phyloP scores from a whole-genome alignment of 352 stramenopile species.

The Globisporangium barbulae region DNA sequence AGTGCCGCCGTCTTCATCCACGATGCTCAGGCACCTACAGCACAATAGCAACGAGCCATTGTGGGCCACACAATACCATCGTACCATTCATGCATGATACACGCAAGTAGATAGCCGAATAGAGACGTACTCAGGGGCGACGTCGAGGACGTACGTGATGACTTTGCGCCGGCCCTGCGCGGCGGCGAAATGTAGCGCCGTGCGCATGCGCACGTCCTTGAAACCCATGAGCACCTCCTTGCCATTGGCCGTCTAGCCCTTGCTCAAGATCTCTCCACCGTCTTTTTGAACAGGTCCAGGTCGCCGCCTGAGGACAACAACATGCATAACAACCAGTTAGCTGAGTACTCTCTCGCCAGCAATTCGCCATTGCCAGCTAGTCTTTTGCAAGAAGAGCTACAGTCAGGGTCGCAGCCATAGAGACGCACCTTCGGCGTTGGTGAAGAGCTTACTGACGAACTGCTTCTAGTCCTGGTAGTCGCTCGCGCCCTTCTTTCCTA shows the following conservation, averaged over 20 bases:
- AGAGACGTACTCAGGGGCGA: constrained; percentile 35
- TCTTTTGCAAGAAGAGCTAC: neutral
- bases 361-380: neutral
- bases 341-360: neutral
- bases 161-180: constrained; percentile 77
- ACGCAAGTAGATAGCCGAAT: neutral
- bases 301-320: constrained; percentile 84
- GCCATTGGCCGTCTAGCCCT: constrained; percentile 48
- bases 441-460: constrained; percentile 67
- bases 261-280: constrained; percentile 53
- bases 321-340: neutral
- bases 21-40: constrained; percentile 36
- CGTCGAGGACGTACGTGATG: constrained; percentile 65
- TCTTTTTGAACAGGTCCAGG: constrained; percentile 61
- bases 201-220: constrained; percentile 81
- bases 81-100: too few species aligned
- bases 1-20: constrained; percentile 71
- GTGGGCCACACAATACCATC: neutral
- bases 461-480: constrained; percentile 82
- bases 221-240: constrained; percentile 66
- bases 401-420: neutral
- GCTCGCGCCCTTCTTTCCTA: constrained; percentile 58
- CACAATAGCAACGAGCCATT: neutral
- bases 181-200: constrained; percentile 75
- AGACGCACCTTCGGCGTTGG: constrained; percentile 63